These are phyloP conservation scores for Apiotrichum siamense DNA, from an alignment of 1,284 basidiomycete species.

Conservation along the genomic window DNA sequence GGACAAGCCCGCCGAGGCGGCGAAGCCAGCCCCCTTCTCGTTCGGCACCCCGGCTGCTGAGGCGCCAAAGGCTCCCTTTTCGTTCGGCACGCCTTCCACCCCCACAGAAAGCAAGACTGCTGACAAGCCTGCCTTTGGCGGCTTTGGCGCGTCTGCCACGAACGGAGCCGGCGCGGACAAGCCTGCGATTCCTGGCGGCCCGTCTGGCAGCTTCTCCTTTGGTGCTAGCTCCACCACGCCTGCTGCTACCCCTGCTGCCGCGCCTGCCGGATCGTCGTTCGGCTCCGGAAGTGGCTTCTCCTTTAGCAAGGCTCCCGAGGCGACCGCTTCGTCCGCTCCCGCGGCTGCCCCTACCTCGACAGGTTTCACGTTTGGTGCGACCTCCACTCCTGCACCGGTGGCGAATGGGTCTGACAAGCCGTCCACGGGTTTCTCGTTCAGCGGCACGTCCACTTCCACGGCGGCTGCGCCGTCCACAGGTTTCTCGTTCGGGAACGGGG, in stretches of 20 bases:
- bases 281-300: constrained; percentile 4
- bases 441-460: background rate
- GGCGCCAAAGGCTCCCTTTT: no score
- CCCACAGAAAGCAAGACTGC: constrained; percentile 9
- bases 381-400: constrained; percentile 11
- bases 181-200: constrained; percentile 9
- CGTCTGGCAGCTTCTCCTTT: constrained; percentile 23
- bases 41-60: no score
- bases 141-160: constrained; percentile 14
- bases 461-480: background rate
- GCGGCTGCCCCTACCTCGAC: constrained; percentile 2
- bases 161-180: background rate
- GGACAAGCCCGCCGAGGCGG: constrained; percentile 2
- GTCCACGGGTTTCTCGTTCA: background rate
- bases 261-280: background rate
- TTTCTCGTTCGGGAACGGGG: background rate
- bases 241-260: constrained; percentile 2
- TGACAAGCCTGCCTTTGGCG: constrained; percentile 22
- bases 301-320: background rate
- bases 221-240: constrained; percentile 12
- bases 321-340: background rate
- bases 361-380: constrained; percentile 14
- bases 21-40: constrained; percentile 2
- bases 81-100: background rate
- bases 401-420: background rate